Evolutionary conservation across 768 basidiomycete species (phyloP), one percentile per base, ranked within the genome.

Genomic region (Hemileccinum rubropunctum): DNA sequence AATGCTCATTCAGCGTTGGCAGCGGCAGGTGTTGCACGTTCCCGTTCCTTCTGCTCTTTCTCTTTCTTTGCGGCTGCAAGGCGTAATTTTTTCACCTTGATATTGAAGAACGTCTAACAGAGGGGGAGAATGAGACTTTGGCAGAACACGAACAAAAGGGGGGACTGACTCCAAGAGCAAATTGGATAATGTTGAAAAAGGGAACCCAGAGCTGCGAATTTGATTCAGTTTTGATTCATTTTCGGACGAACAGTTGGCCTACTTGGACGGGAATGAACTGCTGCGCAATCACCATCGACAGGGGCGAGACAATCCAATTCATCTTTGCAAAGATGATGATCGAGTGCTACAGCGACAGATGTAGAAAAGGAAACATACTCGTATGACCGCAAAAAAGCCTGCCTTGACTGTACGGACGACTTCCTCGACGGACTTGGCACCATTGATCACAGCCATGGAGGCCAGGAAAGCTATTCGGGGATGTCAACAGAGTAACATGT

Each of bases 371-470:
- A 15, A 41, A 58, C 79, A 50, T 57, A 92, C 90, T 66, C 81
- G 73, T 48, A 92, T 76, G 50, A 91, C 87, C 20, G 80, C 68
- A 63, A 86, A 76, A 73, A 91, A 91, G 17, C 89, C 88, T 15
- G 68, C 76, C 64, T 79, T 84, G 28, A 93, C 79, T 1, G 86
- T 85, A 60, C 77, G 81, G 41, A 77, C 56, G 42, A 94, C 73
- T 21, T 86, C 83, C 33, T 82, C 76, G 8, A 78, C 54, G 9
- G 84, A 81, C 56, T 76, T 80, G 15, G 89, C 88, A 33, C 92
- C 92, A 50, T 84, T 84, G 54, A 95, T 92, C 32, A 93, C 66
- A 1, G 92, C 88, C 82, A 91, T 87, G 21, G 82, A 88, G 0
- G 86, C 75, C 28, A 95, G 76, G 67, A 81, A 91, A 4, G 79